Evolutionary conservation across 495 filamentous ascomycete genomes (phyloP).

Genomic region (Penicillium pulvis): DNA sequence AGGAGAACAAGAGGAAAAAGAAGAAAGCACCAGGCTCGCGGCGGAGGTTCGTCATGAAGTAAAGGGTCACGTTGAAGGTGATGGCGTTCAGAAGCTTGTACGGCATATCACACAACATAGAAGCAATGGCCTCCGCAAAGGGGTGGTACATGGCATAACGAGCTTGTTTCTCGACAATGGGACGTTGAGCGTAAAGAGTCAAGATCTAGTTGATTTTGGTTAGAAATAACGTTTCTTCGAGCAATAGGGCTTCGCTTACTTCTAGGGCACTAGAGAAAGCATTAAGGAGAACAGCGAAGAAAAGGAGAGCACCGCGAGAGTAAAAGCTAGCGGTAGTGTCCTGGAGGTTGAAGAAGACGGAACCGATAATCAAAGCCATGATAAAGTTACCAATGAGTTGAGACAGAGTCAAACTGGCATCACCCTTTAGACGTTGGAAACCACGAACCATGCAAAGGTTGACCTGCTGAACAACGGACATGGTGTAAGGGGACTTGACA

Average conservation of each 20-base stretch:
- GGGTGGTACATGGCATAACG: slow-evolving; percentile 71
- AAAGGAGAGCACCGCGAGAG: slow-evolving; percentile 79
- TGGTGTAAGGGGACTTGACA: slow-evolving; percentile 48
- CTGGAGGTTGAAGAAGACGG: slow-evolving; percentile 82
- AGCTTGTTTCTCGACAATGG: slow-evolving; percentile 69
- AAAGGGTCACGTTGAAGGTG: slow-evolving; percentile 60
- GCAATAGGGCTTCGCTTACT: slow-evolving; percentile 35
- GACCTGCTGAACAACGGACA: slow-evolving; percentile 50
- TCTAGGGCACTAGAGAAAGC: slow-evolving; percentile 84
- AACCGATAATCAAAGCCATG: slow-evolving; percentile 84
- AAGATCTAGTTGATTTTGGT: slow-evolving; percentile 49
- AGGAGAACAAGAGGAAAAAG: slow-evolving; percentile 59
- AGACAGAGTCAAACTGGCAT: slow-evolving; percentile 73
- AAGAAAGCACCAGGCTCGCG: slow-evolving; percentile 58
- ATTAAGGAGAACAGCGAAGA: slow-evolving; percentile 91
- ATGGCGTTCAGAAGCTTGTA: slow-evolving; percentile 54
- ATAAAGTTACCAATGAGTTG: slow-evolving; percentile 77
- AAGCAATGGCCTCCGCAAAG: slow-evolving; percentile 61
- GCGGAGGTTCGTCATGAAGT: slow-evolving; percentile 62
- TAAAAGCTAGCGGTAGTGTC: slow-evolving; percentile 72
- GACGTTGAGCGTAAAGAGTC: slow-evolving; percentile 61
- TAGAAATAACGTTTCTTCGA: background rate
- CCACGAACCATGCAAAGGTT: slow-evolving; percentile 53
- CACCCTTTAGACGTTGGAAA: slow-evolving; percentile 65
- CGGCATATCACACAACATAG: slow-evolving; percentile 63